Evolutionary conservation across 805 yeast species (phyloP), one percentile per base, ranked within the genome.

Genomic region (Lipomyces starkeyi): DNA sequence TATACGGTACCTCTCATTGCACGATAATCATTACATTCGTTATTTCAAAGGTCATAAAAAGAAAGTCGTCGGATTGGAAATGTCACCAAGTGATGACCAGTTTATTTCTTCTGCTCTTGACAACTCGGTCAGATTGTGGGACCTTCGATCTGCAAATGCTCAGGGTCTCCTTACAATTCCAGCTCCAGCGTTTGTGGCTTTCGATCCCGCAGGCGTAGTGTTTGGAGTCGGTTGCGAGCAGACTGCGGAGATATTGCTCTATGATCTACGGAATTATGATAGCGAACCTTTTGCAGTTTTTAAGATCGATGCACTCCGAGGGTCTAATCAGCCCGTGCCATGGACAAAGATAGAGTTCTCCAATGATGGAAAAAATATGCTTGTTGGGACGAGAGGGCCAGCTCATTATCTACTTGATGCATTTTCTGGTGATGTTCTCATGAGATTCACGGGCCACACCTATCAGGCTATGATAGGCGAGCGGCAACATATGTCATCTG

Each of bases 1-100:
- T 2, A 74, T 95, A 32, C 82, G 98, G 71, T 88, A 90, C 74
- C 81, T 95, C 54, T 87, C 92, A 56, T 81, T 94, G 34, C 87
- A 88, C 67, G 91, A 91, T 65, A 92, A 92, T 74, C 86, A 88
- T 64, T 95, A 88, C 76, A 79, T 93, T 11, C 85, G 97, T 66
- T 94, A 94, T 78, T 95, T 92, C 80, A 84, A 85, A 69, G 98
- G 98, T 1, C 99, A 95, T 77, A 87, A 87, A 61, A 91, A 86
- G 14, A 84, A 87, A 69, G 97, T 95, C 3, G 85, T 86, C 3
- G 84, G 87, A 8, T 78, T 95, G 4, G 92, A 90, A 77, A 85
- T 92, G 74, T 86, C 88, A 59, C 97, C 97, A 0, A 81, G 85
- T 4, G 83, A 84, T 64, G 93, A 89, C 74, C 79, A 84, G 13